Base-by-base conservation (phyloP, 2,329 filamentous ascomycete species). In the Hypoxylon sp. region DNA sequence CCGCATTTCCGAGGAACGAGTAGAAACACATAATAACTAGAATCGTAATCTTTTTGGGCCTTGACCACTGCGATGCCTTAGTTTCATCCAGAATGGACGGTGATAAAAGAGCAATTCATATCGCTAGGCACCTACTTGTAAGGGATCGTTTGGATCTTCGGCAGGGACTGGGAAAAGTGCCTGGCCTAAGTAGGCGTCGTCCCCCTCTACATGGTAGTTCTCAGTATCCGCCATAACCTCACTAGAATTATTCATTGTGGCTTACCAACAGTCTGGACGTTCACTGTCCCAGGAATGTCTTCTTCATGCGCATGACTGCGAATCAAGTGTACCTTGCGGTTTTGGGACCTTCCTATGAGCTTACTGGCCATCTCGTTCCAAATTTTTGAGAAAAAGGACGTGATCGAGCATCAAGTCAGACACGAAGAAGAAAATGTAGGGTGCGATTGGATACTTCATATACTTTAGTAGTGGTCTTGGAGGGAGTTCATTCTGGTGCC, bases 121-220 rank as follows among this genome's bases (percentile, higher is more conserved):
- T 21, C n/a, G 10, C n/a, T 25, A 19, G 19, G 61, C 72, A 51
- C 64, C 13, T 76, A 83, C 81, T 74, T 84, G 84, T 9, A 89
- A 79, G 6, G 87, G 87, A 73, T 89, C 87, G 65, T 89, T 89
- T 0, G 87, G 87, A 70, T 89, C 87, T 60, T 87, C 83, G 1
- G 86, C 85, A 1, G 87, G 87, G 0, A 89, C 87, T 1, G 87
- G 87, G 70, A 85, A 89, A 2, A 89, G 80, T 2, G 87, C 87
- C 74, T 89, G 87, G 21, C 87, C 87, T 64, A 87, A 86, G 0
- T 80, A 86, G 0, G 86, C 86, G 70, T 89, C 86, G 71, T 89
- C 86, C 49, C 86, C 87, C 78, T 88, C 86, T 81, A 62, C 25
- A 45, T 6, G 17, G 21, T 11, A 38, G 23, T 28, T 45, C 34